Evolutionary conservation across 1,284 basidiomycete genomes (phyloP).

Genomic region (Veloporphyrellus conicus): DNA sequence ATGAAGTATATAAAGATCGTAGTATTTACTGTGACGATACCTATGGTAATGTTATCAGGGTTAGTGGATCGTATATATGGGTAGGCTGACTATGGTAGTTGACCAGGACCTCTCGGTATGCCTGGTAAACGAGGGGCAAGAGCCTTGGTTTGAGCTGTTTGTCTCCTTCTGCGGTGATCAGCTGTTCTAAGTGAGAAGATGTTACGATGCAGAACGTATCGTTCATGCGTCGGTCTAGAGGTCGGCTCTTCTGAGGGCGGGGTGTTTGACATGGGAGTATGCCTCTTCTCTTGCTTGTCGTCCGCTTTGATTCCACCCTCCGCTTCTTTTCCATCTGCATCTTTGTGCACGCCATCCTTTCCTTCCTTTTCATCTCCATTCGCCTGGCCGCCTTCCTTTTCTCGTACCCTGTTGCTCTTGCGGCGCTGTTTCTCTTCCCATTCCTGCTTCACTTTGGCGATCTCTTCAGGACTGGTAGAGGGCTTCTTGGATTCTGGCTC

Average conservation of each 20-base stretch:
- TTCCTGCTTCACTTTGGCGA: conserved; percentile 69
- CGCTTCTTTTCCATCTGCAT: conserved; percentile 24
- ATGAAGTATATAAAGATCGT: neutral
- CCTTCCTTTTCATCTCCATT: conserved; percentile 32
- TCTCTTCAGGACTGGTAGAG: conserved; percentile 58
- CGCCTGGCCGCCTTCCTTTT: conserved; percentile 34
- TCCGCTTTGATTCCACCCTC: conserved; percentile 26
- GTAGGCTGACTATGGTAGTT: conserved; percentile 9
- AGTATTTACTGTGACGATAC: no score
- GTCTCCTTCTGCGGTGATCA: conserved; percentile 55
- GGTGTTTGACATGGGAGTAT: conserved; percentile 18
- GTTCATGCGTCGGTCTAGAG: conserved; percentile 42
- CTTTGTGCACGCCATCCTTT: conserved; percentile 20
- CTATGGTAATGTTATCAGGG: no score
- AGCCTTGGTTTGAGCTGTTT: conserved; percentile 52
- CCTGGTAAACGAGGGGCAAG: conserved; percentile 55
- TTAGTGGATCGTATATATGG: no score
- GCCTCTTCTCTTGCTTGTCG: conserved; percentile 22
- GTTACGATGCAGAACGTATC: conserved; percentile 55
- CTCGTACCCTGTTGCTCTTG: conserved; percentile 53
- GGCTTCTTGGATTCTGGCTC: conserved; percentile 39
- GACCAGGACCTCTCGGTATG: conserved; percentile 36
- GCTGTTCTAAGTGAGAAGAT: conserved; percentile 58
- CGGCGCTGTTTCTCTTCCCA: conserved; percentile 70
- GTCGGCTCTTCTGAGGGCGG: conserved; percentile 22